Evolutionary conservation across 176 grass and related monocot species (phyloP), one percentile per base, ranked within the genome.

Genomic region (Oryza meyeriana): DNA sequence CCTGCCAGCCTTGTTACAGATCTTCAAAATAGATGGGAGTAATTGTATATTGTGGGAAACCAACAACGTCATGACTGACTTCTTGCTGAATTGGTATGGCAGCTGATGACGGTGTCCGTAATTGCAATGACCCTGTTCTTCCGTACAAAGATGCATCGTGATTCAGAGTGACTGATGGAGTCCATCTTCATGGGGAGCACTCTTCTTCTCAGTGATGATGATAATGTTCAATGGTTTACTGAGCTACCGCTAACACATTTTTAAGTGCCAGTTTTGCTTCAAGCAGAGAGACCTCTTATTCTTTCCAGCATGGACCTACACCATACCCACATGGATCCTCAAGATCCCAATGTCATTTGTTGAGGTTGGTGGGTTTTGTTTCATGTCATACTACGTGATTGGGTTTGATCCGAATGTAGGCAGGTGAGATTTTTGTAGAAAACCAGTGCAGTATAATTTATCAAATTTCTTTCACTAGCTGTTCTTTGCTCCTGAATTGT

Each of bases 291-390:
- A 99, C 61, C 89, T 95, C 13, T 91, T 88, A 9, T 99, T 99
- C 79, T 99, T 77, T 85, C 96, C 96, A 9, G 93, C 96, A 71
- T 99, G 96, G 96, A 24, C 93, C n/a, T 99, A 99, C 52, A 82
- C 87, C 42, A 76, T 99, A 65, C 93, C 96, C 34, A 81, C 88
- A 72, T 92, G 96, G 96, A 95, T 99, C 71, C 81, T 99, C 10
- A 95, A 92, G 73, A 85, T 93, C 42, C 96, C 96, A 6, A 88
- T 95, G 26, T 38, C 96, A 61, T 95, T 92, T 70, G 12, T 89
- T 2, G 96, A 99, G 88, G 96, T 94, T 5, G 92, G 39, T 0
- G 81, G 88, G 32, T 99, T 66, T 88, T 93, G 93, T 33, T 95
- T 95, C 78, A 45, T 75, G 28, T 90, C 93, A 33, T 99, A 99